Base-by-base conservation (phyloP, 192 early-diverging fungal genomes). In the Podila horticola region DNA sequence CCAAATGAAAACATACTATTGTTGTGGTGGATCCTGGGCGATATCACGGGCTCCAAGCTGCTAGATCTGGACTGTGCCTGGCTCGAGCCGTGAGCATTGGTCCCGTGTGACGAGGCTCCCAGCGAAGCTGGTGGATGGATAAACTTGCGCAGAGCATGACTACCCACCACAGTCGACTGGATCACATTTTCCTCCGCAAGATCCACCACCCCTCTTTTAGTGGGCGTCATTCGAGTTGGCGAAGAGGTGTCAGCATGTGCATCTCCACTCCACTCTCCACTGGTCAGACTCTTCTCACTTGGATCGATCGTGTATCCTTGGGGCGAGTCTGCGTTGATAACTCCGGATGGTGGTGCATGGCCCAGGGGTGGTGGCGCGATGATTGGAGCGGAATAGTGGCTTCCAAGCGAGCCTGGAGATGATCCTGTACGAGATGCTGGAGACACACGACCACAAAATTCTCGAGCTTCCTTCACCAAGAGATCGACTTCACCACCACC, bases 381-480 rank as follows among this genome's bases (percentile, higher is more conserved):
- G 41, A 22, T 33, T 5, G 62, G 41, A 30, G 31, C 31, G 63
- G 7, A 2, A 34, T 55, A 19, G 62, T 19, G 1, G 41, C 58
- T 9, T 34, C 28, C 51, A 19, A 52, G 15, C 45, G 72, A 36
- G 22, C 30, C 49, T 55, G 49, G 19, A 7, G 58, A 29, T 0
- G 58, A 62, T 6, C 64, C 69, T 13, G 55, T 55, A 20, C 69
- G 75, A 20, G 70, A 49, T 2, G 64, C 50, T 41, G 48, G 65
- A 48, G 63, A 45, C 12, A 60, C 50, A 28, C 70, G 65, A 45
- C 66, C 67, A 26, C 77, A 81, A 26, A 81, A 81, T 26, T 66
- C 77, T 7, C 77, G 59, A 0, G 77, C 77, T 48, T 81, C 77
- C 57, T 81, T 36, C 4, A 81, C 77, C 45, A 81, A 55, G 1